phyloP scores from a whole-genome alignment of 139 green algal genomes.

The Picochlorum sp. region DNA sequence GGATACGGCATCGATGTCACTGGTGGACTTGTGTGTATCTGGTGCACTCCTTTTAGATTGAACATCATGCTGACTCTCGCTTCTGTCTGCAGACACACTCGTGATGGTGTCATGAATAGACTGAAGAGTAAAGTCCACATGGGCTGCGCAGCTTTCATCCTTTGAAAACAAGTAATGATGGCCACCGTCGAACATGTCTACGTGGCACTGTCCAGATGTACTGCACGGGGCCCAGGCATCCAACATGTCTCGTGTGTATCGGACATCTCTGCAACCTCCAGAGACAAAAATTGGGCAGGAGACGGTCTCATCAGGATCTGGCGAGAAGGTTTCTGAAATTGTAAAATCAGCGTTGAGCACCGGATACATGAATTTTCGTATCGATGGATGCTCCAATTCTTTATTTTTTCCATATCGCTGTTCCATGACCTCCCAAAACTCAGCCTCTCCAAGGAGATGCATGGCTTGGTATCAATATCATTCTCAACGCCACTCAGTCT shows the following conservation, averaged over 20 bases:
- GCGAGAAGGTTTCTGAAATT: conserved; percentile 4
- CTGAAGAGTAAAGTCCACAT: neutral
- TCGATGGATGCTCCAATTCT: conserved; percentile 6
- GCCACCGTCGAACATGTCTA: conserved; percentile 5
- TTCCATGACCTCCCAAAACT: conserved; percentile 9
- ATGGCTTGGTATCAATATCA: conserved; percentile 9
- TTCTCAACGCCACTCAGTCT: conserved; percentile 6
- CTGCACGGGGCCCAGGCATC: conserved; percentile 3
- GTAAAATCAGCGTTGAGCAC: conserved; percentile 9
- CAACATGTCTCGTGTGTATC: conserved; percentile 1
- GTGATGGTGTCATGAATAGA: neutral
- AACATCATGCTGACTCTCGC: no score
- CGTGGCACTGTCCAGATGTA: neutral
- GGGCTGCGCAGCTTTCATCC: neutral
- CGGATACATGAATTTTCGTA: neutral
- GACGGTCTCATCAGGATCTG: neutral
- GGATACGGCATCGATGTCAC: no score
- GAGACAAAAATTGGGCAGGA: conserved; percentile 11
- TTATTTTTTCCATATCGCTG: conserved; percentile 9
- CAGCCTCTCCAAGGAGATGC: neutral
- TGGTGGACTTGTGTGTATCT: no score
- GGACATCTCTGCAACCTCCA: neutral
- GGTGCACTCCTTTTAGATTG: no score
- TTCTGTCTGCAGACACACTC: neutral
- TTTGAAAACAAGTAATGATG: conserved; percentile 3